phyloP scores from a whole-genome alignment of 371 early-diverging fungal genomes.

The Syncephalis plumigaleata region DNA sequence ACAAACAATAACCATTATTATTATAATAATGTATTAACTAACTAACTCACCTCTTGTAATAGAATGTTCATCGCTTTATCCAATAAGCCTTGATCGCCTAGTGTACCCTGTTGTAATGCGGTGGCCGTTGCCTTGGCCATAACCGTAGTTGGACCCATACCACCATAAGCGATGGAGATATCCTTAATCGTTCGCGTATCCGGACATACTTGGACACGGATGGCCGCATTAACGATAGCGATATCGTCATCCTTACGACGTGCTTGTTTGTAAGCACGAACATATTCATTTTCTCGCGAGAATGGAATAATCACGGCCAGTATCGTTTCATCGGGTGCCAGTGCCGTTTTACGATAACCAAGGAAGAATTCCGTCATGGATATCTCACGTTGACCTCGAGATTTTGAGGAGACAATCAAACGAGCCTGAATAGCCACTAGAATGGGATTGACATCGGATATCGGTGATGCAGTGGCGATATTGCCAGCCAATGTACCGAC shows the following conservation, averaged over 20 bases:
- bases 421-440: slow-evolving; percentile 39
- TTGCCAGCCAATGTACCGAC: slow-evolving; percentile 65
- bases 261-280: slow-evolving; percentile 59
- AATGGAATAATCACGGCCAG: slow-evolving; percentile 39
- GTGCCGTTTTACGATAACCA: slow-evolving; percentile 52
- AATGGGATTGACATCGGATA: slow-evolving; percentile 67
- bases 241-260: slow-evolving; percentile 66
- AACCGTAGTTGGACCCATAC: slow-evolving; percentile 46
- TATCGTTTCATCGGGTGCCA: slow-evolving; percentile 33
- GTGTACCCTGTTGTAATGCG: too few species aligned
- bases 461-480: slow-evolving; percentile 61
- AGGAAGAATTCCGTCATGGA: slow-evolving; percentile 45
- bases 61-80: too few species aligned
- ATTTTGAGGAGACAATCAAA: slow-evolving; percentile 23
- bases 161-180: slow-evolving; percentile 46
- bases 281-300: slow-evolving; percentile 24
- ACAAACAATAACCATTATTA: too few species aligned
- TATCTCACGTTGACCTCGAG: slow-evolving; percentile 21
- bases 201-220: slow-evolving; percentile 18
- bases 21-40: too few species aligned
- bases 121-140: slow-evolving; percentile 11
- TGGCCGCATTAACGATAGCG: slow-evolving; percentile 56
- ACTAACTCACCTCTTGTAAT: too few species aligned
- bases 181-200: slow-evolving; percentile 13
- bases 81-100: too few species aligned